phyloP scores from a whole-genome alignment of 2,329 filamentous ascomycete species.

The Cladosporium sp. region DNA sequence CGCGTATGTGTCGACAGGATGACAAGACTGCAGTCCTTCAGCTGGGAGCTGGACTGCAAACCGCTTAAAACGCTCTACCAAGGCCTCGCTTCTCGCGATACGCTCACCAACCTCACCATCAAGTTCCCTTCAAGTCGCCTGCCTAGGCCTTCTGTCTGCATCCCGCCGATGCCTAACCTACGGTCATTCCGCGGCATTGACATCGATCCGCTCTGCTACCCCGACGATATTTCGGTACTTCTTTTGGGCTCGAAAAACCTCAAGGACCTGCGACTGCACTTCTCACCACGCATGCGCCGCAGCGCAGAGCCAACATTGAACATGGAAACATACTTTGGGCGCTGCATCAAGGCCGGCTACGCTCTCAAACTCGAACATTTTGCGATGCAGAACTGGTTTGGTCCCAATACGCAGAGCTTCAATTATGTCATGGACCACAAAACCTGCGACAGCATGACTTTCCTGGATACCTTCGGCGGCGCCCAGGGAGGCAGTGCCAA shows the following conservation, averaged over 20 bases:
- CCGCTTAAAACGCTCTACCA: constrained; percentile 56
- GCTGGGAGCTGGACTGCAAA: constrained; percentile 60
- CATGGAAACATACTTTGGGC: constrained; percentile 54
- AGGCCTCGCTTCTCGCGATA: constrained; percentile 48
- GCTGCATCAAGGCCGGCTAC: constrained; percentile 46
- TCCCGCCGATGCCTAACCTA: constrained; percentile 56
- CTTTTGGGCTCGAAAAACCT: constrained; percentile 52
- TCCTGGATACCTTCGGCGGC: constrained; percentile 50
- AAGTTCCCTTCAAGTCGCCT: constrained; percentile 53
- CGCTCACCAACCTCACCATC: constrained; percentile 51
- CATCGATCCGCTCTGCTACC: constrained; percentile 61
- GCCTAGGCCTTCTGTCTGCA: constrained; percentile 53
- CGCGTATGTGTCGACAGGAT: constrained; percentile 58
- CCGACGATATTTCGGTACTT: constrained; percentile 57
- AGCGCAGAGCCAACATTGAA: constrained; percentile 55
- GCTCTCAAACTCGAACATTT: constrained; percentile 47
- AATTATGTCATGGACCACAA: constrained; percentile 40
- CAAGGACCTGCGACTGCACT: constrained; percentile 54
- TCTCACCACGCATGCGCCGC: constrained; percentile 58
- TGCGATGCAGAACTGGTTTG: constrained; percentile 56
- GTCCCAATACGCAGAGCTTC: constrained; percentile 47
- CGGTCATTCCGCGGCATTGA: constrained; percentile 52
- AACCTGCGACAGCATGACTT: constrained; percentile 45
- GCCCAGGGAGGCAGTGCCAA: constrained; percentile 25
- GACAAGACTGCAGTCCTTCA: constrained; percentile 52